Evolutionary conservation across 768 basidiomycete species (phyloP).

Genomic region (Phylloporus rhodoxanthus): DNA sequence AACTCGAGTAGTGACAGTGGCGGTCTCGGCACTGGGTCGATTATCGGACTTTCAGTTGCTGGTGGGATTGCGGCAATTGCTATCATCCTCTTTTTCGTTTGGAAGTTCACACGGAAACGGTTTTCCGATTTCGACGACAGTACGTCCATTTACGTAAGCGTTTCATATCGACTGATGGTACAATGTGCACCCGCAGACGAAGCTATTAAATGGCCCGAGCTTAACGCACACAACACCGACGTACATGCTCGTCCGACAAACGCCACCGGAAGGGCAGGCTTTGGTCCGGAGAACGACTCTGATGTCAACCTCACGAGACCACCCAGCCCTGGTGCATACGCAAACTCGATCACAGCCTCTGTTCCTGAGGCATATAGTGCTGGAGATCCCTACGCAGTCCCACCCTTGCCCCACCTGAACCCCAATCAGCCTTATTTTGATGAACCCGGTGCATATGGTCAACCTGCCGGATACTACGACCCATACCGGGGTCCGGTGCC

Average conservation of each 20-base stretch:
- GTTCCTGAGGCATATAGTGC: slow-evolving; percentile 35
- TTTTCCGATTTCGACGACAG: slow-evolving; percentile 73
- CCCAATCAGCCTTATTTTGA: slow-evolving; percentile 73
- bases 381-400: slow-evolving; percentile 73
- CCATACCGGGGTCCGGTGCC: slow-evolving; percentile 78
- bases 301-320: slow-evolving; percentile 53
- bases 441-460: slow-evolving; percentile 46
- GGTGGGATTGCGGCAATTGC: slow-evolving; percentile 72
- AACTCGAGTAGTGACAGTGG: slow-evolving; percentile 8
- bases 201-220: slow-evolving; percentile 89
- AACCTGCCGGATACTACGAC: slow-evolving; percentile 56
- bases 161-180: slow-evolving; percentile 5
- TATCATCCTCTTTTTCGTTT: slow-evolving; percentile 69
- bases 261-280: slow-evolving; percentile 66
- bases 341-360: slow-evolving; percentile 39
- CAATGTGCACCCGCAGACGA: slow-evolving; percentile 42
- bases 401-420: slow-evolving; percentile 75
- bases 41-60: slow-evolving; percentile 75
- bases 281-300: slow-evolving; percentile 53
- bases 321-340: slow-evolving; percentile 40
- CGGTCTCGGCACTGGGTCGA: slow-evolving; percentile 63
- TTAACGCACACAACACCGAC: slow-evolving; percentile 58
- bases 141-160: slow-evolving; percentile 36
- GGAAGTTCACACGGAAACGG: slow-evolving; percentile 83
- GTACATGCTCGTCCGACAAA: slow-evolving; percentile 63